phyloP scores from a whole-genome alignment of 768 basidiomycete genomes.

The Tubosaeta sp. region DNA sequence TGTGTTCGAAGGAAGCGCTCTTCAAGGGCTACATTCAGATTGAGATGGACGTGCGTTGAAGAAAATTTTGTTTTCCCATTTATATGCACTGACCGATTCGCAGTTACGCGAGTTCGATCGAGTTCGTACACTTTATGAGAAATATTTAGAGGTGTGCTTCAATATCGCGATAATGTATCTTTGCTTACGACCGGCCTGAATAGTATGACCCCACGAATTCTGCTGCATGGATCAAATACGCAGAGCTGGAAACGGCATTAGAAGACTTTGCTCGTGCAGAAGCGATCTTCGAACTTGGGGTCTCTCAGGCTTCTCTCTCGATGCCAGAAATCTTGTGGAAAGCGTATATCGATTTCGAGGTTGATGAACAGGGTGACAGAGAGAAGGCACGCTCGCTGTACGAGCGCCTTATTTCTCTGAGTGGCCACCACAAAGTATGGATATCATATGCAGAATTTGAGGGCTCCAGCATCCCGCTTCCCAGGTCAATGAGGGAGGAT shows the following conservation, averaged over 20 bases:
- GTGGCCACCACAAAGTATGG: constrained; percentile 97
- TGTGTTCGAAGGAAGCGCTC: constrained; percentile 92
- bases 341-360: constrained; percentile 95
- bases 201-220: constrained; percentile 89
- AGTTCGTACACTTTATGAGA: constrained; percentile 87
- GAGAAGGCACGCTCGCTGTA: constrained; percentile 81
- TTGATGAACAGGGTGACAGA: constrained; percentile 83
- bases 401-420: constrained; percentile 79
- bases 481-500: constrained; percentile 62
- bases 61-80: neutral
- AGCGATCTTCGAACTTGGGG: constrained; percentile 90
- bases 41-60: constrained; percentile 70
- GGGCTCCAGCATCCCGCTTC: constrained; percentile 65
- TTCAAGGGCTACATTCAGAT: constrained; percentile 97
- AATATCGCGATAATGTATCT: neutral
- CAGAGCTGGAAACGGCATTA: constrained; percentile 83
- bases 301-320: constrained; percentile 76
- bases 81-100: constrained; percentile 6
- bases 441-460: constrained; percentile 94
- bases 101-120: constrained; percentile 94
- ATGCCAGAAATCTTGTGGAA: constrained; percentile 97
- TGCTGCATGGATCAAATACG: constrained; percentile 93
- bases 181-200: neutral
- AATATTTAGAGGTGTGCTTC: constrained; percentile 77
- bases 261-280: constrained; percentile 87